A percentile compares a stretch with the other conserved stretches of the same genome.
phyloP scores from a whole-genome alignment of 768 basidiomycete species.

The Mycena chlorophos region DNA sequence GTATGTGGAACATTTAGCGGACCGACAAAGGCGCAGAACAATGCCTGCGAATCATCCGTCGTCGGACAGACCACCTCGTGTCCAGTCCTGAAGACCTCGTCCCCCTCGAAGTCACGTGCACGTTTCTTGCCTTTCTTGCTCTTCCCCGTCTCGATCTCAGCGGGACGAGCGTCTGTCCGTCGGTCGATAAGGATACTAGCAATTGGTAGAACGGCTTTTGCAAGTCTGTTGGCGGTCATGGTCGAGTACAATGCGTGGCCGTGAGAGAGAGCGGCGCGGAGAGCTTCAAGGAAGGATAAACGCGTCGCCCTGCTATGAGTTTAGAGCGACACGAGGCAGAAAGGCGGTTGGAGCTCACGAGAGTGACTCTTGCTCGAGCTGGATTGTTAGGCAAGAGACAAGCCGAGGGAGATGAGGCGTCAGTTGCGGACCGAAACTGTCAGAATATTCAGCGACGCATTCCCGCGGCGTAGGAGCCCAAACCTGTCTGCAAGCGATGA shows the following conservation, averaged over 20 bases:
- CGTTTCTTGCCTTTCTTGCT: constrained; percentile 67
- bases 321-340: background rate
- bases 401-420: constrained; percentile 57
- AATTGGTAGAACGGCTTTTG: constrained; percentile 51
- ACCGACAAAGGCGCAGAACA: constrained; percentile 64
- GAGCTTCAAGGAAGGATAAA: constrained; percentile 45
- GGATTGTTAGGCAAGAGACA: constrained; percentile 52
- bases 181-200: constrained; percentile 50
- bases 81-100: constrained; percentile 62
- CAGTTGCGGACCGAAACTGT: constrained; percentile 55
- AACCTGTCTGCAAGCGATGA: constrained; percentile 51
- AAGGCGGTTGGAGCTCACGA: constrained; percentile 45
- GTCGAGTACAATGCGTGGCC: constrained; percentile 50
- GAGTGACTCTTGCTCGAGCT: constrained; percentile 57
- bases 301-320: constrained; percentile 33
- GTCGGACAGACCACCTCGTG: constrained; percentile 51
- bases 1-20: constrained; percentile 16
- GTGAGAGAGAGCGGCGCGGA: constrained; percentile 43
- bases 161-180: constrained; percentile 32
- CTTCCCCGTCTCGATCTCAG: constrained; percentile 28
- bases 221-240: constrained; percentile 52
- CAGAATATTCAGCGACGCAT: background rate
- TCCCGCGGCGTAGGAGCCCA: background rate
- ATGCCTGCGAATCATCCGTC: constrained; percentile 48
- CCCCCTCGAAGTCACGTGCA: constrained; percentile 69